Conservation (phyloP, 2,329 filamentous ascomycete genomes). For the Pyricularia pennisetigena region DNA sequence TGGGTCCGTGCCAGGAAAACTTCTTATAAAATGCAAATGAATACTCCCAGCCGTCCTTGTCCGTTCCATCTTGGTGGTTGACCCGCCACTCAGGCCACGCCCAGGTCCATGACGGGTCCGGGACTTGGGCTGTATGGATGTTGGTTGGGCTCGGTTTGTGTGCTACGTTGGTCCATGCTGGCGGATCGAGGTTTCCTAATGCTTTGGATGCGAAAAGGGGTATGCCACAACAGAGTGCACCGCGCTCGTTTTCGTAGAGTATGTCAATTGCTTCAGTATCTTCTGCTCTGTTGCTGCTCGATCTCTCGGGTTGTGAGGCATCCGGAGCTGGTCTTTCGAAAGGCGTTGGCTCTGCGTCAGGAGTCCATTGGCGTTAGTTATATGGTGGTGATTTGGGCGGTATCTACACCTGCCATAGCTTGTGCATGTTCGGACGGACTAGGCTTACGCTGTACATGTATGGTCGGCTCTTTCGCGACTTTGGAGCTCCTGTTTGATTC, state of each 20-base stretch:
- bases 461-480: not conserved
- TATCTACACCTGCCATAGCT: not conserved
- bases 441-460: slow-evolving; percentile 5
- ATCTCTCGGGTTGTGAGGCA: not conserved
- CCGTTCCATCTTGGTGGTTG: slow-evolving; percentile 61
- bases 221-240: slow-evolving; percentile 79
- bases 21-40: slow-evolving; percentile 71
- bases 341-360: slow-evolving; percentile 3
- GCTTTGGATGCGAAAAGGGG: slow-evolving; percentile 83
- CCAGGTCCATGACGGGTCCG: slow-evolving; percentile 95
- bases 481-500: not conserved
- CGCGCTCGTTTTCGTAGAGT: slow-evolving; percentile 91
- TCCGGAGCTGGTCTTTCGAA: not conserved
- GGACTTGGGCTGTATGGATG: slow-evolving; percentile 81
- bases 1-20: slow-evolving; percentile 80
- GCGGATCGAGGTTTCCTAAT: slow-evolving; percentile 74
- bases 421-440: not conserved
- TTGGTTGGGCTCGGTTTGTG: slow-evolving; percentile 51
- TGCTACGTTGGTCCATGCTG: slow-evolving; percentile 71
- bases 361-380: not conserved
- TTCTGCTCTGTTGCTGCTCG: not conserved
- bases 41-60: slow-evolving; percentile 94
- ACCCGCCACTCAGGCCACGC: slow-evolving; percentile 56
- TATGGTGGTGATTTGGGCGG: not conserved
- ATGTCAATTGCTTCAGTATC: slow-evolving; percentile 60